phyloP scores from a whole-genome alignment of 2,329 filamentous ascomycete species.

The Atkinsonella texensis region DNA sequence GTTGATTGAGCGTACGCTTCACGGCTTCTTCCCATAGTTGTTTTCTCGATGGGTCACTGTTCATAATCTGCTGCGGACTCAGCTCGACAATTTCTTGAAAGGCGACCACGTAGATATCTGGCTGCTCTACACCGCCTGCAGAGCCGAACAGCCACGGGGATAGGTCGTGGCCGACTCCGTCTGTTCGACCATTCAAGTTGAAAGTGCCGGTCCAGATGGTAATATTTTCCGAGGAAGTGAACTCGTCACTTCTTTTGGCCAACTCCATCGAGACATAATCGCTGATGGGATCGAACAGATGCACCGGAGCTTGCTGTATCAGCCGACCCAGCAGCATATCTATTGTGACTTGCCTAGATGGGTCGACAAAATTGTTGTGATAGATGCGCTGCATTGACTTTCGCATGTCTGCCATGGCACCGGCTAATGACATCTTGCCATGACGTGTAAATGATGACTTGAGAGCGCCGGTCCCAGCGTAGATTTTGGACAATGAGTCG shows the following conservation, averaged over 20 bases:
- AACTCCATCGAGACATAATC: constrained; percentile 78
- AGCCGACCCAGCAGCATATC: constrained; percentile 81
- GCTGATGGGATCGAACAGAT: constrained; percentile 88
- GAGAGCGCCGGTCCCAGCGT: constrained; percentile 88
- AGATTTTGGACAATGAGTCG: constrained; percentile 86
- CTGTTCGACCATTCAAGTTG: constrained; percentile 82
- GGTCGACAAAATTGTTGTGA: constrained; percentile 96
- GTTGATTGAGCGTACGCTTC: constrained; percentile 60
- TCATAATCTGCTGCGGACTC: constrained; percentile 98
- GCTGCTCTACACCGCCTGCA: constrained; percentile 45
- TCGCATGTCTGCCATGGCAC: constrained; percentile 84
- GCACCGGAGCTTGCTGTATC: constrained; percentile 71
- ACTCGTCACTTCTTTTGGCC: constrained; percentile 54
- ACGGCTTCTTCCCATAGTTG: constrained; percentile 81
- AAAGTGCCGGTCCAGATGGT: constrained; percentile 82
- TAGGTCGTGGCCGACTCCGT: constrained; percentile 67
- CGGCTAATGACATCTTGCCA: constrained; percentile 91
- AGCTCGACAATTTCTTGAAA: constrained; percentile 99
- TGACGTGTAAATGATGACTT: constrained; percentile 91
- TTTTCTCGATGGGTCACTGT: constrained; percentile 79
- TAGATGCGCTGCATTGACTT: constrained; percentile 92
- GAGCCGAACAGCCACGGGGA: constrained; percentile 74
- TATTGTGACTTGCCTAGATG: constrained; percentile 84
- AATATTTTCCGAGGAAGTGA: constrained; percentile 61
- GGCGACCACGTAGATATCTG: constrained; percentile 79